Percentiles rank a stretch among this genome's conserved stretches.
Evolutionary conservation across 2,329 filamentous ascomycete genomes (phyloP).

Genomic region (Colletotrichum acutatum): DNA sequence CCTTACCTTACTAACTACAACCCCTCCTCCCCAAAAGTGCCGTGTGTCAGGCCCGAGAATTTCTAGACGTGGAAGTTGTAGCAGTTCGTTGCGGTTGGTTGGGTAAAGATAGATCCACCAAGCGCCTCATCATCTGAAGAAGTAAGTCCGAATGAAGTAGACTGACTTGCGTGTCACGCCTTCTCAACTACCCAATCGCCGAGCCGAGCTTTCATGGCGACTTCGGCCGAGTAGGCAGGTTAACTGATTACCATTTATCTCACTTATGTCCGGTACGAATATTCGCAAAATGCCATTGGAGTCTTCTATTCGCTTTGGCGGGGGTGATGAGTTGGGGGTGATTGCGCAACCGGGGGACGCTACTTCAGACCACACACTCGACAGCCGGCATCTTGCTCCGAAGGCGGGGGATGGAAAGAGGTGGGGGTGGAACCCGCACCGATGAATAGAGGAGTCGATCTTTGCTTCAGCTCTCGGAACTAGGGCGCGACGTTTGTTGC

Average conservation of each 20-base stretch:
- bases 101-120: neutral
- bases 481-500: neutral
- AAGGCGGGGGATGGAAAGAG: neutral
- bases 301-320: neutral
- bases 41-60: neutral
- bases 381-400: slow-evolving; percentile 5
- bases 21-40: neutral
- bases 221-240: neutral
- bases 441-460: neutral
- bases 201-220: neutral
- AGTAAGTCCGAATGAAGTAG: neutral
- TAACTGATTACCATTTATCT: neutral
- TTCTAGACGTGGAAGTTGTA: neutral
- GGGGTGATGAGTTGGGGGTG: neutral
- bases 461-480: neutral
- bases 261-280: neutral
- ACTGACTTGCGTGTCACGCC: neutral
- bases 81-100: neutral
- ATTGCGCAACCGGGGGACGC: neutral
- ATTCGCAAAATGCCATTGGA: neutral
- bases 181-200: neutral
- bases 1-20: no score
- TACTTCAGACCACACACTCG: no score
- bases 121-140: neutral
- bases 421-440: neutral